These are phyloP conservation scores for Trichodelitschia bisporula DNA, from an alignment of 495 filamentous ascomycete genomes.

Conservation along the genomic window DNA sequence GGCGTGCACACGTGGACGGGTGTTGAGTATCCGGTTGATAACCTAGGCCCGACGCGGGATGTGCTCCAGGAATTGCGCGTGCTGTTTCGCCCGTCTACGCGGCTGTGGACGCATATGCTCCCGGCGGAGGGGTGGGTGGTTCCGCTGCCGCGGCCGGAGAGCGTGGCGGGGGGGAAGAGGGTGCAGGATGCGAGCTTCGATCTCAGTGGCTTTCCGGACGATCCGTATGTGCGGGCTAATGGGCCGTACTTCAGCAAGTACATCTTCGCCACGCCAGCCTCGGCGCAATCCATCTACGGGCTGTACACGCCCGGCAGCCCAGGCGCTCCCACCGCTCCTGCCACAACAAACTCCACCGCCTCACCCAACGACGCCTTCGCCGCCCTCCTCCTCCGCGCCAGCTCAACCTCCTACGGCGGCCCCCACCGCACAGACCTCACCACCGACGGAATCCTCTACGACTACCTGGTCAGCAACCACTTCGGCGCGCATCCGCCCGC, in stretches of 20 bases:
- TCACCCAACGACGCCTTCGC: constrained; percentile 24
- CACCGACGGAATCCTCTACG: constrained; percentile 32
- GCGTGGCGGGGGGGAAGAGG: constrained; percentile 16
- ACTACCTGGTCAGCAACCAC: constrained; percentile 27
- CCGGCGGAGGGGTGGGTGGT: constrained; percentile 25
- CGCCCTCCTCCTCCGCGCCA: constrained; percentile 30
- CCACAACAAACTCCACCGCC: no score
- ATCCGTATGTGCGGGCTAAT: constrained; percentile 25
- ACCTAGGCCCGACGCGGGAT: constrained; percentile 24
- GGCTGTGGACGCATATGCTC: constrained; percentile 29
- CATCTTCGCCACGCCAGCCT: constrained; percentile 26
- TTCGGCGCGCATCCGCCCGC: constrained; percentile 31
- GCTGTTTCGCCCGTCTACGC: constrained; percentile 27
- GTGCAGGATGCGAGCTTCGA: constrained; percentile 35
- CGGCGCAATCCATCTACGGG: constrained; percentile 27
- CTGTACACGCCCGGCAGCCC: constrained; percentile 28
- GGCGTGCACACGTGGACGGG: constrained; percentile 30
- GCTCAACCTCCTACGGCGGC: constrained; percentile 33
- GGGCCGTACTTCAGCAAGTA: constrained; percentile 36
- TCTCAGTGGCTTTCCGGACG: constrained; percentile 23
- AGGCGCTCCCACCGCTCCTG: no score
- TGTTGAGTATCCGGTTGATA: constrained; percentile 27
- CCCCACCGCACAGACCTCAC: constrained; percentile 29
- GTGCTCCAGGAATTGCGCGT: constrained; percentile 31
- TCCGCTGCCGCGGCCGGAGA: constrained; percentile 23